A percentile compares a stretch with the other conserved stretches of the same genome.
phyloP scores from a whole-genome alignment of 2,329 filamentous ascomycete species.

The Cucurbitaria berberidis region DNA sequence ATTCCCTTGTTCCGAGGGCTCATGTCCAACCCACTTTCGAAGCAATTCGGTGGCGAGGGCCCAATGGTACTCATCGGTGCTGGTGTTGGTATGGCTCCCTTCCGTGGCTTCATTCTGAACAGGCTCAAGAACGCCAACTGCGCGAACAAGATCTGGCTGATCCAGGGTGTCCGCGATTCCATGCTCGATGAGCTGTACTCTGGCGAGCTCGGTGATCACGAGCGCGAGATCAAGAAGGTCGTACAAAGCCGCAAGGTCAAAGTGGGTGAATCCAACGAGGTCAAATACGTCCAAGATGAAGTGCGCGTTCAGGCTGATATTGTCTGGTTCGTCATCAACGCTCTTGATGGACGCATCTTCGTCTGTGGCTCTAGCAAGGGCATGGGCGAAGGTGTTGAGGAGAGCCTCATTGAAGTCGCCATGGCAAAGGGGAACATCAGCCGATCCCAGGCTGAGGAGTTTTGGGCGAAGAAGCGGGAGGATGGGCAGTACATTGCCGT shows the following conservation, averaged over 20 bases:
- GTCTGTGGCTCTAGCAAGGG: conserved; percentile 95
- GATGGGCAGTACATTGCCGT: conserved; percentile 93
- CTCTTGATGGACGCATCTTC: conserved; percentile 93
- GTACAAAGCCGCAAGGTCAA: conserved; percentile 59
- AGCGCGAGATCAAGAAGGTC: conserved; percentile 55
- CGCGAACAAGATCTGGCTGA: conserved; percentile 96
- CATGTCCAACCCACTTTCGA: conserved; percentile 94
- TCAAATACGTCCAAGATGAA: conserved; percentile 95
- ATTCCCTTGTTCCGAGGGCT: conserved; percentile 98
- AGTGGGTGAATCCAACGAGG: conserved; percentile 60
- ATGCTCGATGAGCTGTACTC: conserved; percentile 95
- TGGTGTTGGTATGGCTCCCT: conserved; percentile 94
- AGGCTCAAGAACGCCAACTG: conserved; percentile 93
- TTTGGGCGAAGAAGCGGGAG: conserved; percentile 91
- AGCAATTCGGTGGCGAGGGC: conserved; percentile 89
- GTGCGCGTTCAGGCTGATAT: conserved; percentile 88
- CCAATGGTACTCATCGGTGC: conserved; percentile 98
- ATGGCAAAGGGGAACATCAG: conserved; percentile 92
- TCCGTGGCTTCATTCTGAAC: conserved; percentile 96
- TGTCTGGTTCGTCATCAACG: conserved; percentile 98
- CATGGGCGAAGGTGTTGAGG: conserved; percentile 96
- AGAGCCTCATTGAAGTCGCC: conserved; percentile 84
- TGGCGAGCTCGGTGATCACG: conserved; percentile 83
- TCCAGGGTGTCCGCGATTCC: conserved; percentile 92
- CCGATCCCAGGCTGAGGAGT: conserved; percentile 78